Percentiles rank a stretch among this genome's conserved stretches.
Evolutionary conservation across 257 asterid genomes (phyloP).

Genomic region (Solanum raphanifolium): DNA sequence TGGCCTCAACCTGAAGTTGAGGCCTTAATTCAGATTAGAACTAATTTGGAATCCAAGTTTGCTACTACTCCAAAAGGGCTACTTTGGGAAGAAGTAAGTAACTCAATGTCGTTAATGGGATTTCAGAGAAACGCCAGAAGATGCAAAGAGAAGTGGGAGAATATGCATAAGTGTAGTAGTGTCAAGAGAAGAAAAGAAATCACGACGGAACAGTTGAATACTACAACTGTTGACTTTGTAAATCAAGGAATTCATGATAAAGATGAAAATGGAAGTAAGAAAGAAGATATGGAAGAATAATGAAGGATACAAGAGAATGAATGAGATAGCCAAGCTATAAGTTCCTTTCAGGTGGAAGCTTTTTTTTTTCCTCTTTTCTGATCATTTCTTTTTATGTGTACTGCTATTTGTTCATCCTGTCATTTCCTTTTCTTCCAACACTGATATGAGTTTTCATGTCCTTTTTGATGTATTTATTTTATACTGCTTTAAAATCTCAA

Average conservation of each 20-base stretch:
- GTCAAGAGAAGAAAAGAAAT: constrained; percentile 42
- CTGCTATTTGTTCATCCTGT: not conserved
- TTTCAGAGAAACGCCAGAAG: constrained; percentile 34
- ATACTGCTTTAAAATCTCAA: not conserved
- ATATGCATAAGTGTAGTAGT: constrained; percentile 34
- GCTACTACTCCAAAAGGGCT: not conserved
- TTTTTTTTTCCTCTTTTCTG: not conserved
- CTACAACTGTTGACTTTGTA: not conserved
- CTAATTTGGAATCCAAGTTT: constrained; percentile 11
- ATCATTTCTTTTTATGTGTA: not conserved
- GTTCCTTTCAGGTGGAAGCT: not conserved
- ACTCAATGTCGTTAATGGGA: constrained; percentile 21
- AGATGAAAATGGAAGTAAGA: not conserved
- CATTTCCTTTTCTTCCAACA: not conserved
- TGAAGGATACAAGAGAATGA: not conserved
- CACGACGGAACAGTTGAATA: constrained; percentile 10
- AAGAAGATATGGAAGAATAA: not conserved
- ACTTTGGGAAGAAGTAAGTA: constrained; percentile 16
- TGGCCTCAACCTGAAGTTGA: constrained; percentile 30
- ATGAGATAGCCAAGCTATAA: not conserved
- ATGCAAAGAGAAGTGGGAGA: constrained; percentile 71
- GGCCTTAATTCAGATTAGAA: constrained; percentile 30
- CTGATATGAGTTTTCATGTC: not conserved
- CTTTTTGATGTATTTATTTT: not conserved
- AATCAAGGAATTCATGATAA: not conserved